Evolutionary conservation across 164 flowering plant genomes (phyloP).

Genomic region (Vitis labrusca): DNA sequence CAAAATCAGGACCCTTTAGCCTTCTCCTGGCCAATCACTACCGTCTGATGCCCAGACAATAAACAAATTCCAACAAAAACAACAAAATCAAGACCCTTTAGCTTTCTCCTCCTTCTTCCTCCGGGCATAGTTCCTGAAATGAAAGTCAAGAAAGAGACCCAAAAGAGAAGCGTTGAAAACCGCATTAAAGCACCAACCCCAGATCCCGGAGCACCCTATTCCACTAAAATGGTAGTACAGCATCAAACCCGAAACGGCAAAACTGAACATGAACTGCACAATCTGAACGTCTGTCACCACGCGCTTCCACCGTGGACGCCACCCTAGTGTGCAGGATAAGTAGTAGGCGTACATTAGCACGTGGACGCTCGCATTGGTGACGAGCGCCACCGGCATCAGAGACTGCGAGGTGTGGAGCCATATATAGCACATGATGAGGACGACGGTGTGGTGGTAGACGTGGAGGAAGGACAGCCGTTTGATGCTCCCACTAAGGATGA

Average conservation of each 20-base stretch:
- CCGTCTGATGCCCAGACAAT: too few relatives aligned
- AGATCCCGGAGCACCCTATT: conserved; percentile 71
- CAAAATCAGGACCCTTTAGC: too few relatives aligned
- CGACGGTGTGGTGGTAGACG: conserved; percentile 92
- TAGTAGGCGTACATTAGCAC: conserved; percentile 89
- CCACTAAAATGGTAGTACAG: conserved; percentile 57
- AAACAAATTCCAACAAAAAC: too few relatives aligned
- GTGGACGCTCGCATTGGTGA: conserved; percentile 74
- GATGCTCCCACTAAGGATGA: conserved; percentile 42
- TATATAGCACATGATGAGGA: conserved; percentile 77
- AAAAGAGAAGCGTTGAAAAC: conserved; percentile 78
- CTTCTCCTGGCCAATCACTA: too few relatives aligned
- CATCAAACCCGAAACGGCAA: conserved; percentile 53
- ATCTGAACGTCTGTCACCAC: conserved; percentile 84
- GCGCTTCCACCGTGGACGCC: conserved; percentile 78
- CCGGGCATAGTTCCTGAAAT: conserved; percentile 49
- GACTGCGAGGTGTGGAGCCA: conserved; percentile 77
- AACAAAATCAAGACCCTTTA: conserved; percentile 5
- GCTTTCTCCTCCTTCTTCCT: conserved; percentile 15
- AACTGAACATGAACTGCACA: conserved; percentile 77
- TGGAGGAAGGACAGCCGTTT: conserved; percentile 83
- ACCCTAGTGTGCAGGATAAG: conserved; percentile 53
- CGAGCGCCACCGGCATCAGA: conserved; percentile 75
- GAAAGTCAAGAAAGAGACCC: conserved; percentile 67
- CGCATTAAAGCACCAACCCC: conserved; percentile 87